phyloP scores from a whole-genome alignment of 495 filamentous ascomycete genomes.

The Durotheca rogersii region DNA sequence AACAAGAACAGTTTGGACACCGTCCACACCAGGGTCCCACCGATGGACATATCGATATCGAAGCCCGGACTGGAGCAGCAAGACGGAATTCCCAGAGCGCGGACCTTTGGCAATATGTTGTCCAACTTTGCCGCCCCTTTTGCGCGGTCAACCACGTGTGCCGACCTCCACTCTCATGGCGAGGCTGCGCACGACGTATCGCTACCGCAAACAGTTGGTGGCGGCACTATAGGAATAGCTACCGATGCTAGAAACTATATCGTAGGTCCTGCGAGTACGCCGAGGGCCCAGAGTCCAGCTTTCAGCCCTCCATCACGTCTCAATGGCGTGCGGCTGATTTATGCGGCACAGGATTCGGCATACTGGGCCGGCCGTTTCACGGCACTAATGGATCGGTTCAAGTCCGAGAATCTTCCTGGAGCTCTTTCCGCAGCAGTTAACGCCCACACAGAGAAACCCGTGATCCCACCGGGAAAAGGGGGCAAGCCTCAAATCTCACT shows the following conservation, averaged over 20 bases:
- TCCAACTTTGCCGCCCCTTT: conserved; percentile 42
- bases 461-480: conserved; percentile 9
- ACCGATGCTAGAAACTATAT: neutral
- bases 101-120: conserved; percentile 42
- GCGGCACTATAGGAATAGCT: too few species aligned
- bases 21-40: neutral
- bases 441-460: conserved; percentile 22
- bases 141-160: conserved; percentile 38
- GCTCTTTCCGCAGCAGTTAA: conserved; percentile 35
- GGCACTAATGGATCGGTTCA: conserved; percentile 54
- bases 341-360: conserved; percentile 33
- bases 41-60: neutral
- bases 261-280: neutral
- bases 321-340: conserved; percentile 24
- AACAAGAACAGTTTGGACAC: conserved; percentile 12
- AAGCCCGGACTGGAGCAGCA: conserved; percentile 13
- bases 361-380: conserved; percentile 62
- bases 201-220: too few species aligned
- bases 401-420: conserved; percentile 40
- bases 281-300: neutral
- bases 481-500: neutral
- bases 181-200: too few species aligned
- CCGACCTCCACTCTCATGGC: conserved; percentile 17
- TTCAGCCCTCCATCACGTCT: neutral
- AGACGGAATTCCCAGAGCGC: conserved; percentile 35